Evolutionary conservation across 768 basidiomycete species (phyloP), one percentile per base, ranked within the genome.

Genomic region (Obba rivulosa): DNA sequence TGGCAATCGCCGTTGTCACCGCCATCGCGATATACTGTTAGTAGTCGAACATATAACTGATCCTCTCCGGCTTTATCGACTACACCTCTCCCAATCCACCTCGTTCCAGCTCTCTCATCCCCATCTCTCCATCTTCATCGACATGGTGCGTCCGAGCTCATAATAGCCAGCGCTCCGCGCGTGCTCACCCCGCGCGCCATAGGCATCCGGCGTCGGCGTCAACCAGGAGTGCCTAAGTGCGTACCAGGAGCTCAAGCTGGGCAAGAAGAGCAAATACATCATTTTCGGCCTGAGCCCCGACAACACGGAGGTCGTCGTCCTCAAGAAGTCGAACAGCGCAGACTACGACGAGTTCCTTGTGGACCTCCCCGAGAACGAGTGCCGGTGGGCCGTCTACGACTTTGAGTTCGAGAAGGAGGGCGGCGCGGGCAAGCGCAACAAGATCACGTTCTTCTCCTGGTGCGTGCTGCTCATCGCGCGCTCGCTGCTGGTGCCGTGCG

Each of bases 341-440:
- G 62, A 73, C 17, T 97, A 89, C 67, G 86, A 92, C 0, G 74
- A 76, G 0, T 97, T 98, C 64, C 37, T 91, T 43, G 63, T 34
- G 1, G 79, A 84, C 57, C 74, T 98, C 48, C 92, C 94, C 1
- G 78, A 84, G 63, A 59, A 59, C 23, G 79, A 85, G 52, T 89
- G 87, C 62, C 74, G 87, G 69, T 99, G 83, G 80, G 94, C 87
- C n/a, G 78, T 97, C 20, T 95, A 92, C 60, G 93, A 98, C 66
- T 85, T 94, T 53, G 84, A 89, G 57, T 97, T 76, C 59, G 77
- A 85, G 71, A 80, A 76, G 62, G 82, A 76, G 47, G 83, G 73
- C 8, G 85, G 74, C 45, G 48, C 48, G 28, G 87, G 87, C 34
- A 83, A 77, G 69, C 78, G 93, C 68, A 92, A 83, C 74, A 98